Base-by-base conservation (phyloP, 2,329 filamentous ascomycete genomes). In the Fusarium verticillioides region DNA sequence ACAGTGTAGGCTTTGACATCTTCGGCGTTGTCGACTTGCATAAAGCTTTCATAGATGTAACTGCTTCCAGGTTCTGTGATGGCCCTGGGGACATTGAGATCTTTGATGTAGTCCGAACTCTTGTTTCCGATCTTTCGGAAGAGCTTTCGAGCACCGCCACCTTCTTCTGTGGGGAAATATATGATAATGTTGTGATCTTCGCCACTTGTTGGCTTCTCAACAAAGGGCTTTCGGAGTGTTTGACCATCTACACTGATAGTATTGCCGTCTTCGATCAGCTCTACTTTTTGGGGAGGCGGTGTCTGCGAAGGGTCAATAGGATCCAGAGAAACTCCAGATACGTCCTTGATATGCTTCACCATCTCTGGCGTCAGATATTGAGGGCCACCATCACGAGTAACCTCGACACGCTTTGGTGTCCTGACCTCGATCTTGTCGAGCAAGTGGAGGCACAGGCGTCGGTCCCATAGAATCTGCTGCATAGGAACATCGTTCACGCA, bases 111-210 rank as follows among this genome's bases (percentile, higher is more conserved):
- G 81, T 99, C 97, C 3, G 96, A 98, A 82, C 96, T 98, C 84
- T 99, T 99, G 87, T 99, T 99, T 78, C 97, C 97, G 78, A 99
- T 94, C 82, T 99, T 99, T 65, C 96, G 90, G 84, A 99, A 99
- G 7, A 99, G 88, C 75, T 96, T 94, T 66, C 97, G 89, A 32
- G 95, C 97, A 66, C 96, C 96, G 53, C 96, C 95, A 8, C 95
- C 95, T 53, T 93, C 89, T 46, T 94, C 93, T 70, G 92, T 93
- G 28, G 96, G 94, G 79, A 97, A 98, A 84, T 98, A 99, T 63
- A 99, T 98, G 83, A 97, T 93, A 77, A 99, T 97, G 81, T 99
- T 99, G 84, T 99, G 96, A 79, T 99, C 96, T 83, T 99, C 96
- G 39, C 96, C 96, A 79, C 94, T 98, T n/a, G 95, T 95, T 1